A percentile compares a stretch with the other conserved stretches of the same genome.
These are phyloP conservation scores for Alternaria ventricosa DNA, from an alignment of 2,329 filamentous ascomycete genomes.

Conservation along the genomic window DNA sequence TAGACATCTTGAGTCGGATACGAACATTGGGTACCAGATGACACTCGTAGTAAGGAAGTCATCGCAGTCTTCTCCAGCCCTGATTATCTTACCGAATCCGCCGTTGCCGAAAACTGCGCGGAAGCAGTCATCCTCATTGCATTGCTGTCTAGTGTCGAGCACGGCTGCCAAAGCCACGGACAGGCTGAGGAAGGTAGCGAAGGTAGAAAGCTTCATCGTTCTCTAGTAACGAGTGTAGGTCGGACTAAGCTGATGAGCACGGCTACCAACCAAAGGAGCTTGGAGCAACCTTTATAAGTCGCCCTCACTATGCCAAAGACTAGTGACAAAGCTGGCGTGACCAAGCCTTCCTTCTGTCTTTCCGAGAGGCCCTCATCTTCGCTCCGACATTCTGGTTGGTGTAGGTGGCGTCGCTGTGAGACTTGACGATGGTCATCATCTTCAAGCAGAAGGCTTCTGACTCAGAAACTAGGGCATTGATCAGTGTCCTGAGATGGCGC, in stretches of 20 bases:
- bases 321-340: not conserved
- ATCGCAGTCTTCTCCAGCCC: constrained; percentile 27
- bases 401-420: constrained; percentile 10
- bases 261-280: not conserved
- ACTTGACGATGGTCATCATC: not conserved
- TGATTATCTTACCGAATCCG: constrained; percentile 18
- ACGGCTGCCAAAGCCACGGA: constrained; percentile 20
- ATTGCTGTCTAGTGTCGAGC: constrained; percentile 28
- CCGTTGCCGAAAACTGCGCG: constrained; percentile 30
- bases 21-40: constrained; percentile 33
- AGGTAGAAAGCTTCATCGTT: constrained; percentile 33
- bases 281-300: constrained; percentile 7
- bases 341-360: not conserved
- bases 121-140: constrained; percentile 33
- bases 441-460: not conserved
- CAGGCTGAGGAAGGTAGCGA: constrained; percentile 13
- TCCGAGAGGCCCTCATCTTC: not conserved
- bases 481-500: not conserved
- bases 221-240: constrained; percentile 4
- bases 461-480: not conserved
- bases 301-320: not conserved
- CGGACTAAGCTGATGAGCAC: not conserved
- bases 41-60: constrained; percentile 35
- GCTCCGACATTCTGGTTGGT: not conserved
- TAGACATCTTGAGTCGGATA: not conserved